phyloP scores from a whole-genome alignment of 768 basidiomycete species.

The Boletus fagicola region DNA sequence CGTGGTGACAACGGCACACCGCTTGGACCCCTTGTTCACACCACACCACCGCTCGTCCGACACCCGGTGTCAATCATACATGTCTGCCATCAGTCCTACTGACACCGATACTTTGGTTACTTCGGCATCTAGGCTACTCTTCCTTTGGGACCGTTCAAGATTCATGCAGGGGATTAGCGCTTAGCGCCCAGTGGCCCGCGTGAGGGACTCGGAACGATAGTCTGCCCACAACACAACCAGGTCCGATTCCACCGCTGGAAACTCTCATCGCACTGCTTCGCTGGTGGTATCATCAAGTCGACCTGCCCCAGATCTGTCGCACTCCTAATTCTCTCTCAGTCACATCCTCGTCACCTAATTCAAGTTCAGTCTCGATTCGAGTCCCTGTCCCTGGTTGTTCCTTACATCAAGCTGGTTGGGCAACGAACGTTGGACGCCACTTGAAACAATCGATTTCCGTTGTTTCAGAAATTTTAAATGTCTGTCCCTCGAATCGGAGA shows the following conservation, averaged over 20 bases:
- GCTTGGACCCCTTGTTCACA: conserved; percentile 1
- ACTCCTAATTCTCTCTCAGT: neutral
- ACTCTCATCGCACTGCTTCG: no score
- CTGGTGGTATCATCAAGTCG: no score
- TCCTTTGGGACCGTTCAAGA: neutral
- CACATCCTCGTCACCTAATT: neutral
- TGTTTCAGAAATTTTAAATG: neutral
- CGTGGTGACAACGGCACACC: neutral
- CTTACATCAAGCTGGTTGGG: neutral
- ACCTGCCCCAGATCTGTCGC: no score
- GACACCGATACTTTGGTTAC: no score
- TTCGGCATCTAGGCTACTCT: no score
- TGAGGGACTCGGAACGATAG: neutral
- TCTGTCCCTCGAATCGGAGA: neutral
- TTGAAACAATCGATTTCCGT: neutral
- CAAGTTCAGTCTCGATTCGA: neutral
- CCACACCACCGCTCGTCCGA: neutral
- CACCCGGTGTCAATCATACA: neutral
- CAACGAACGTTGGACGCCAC: no score
- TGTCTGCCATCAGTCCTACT: neutral
- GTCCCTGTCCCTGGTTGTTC: no score
- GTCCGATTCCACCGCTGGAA: neutral
- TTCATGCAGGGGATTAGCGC: neutral
- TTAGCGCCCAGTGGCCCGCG: neutral
- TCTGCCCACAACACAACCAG: neutral